These are phyloP conservation scores for Daldinia bambusicola DNA, from an alignment of 495 filamentous ascomycete genomes.

Conservation along the genomic window DNA sequence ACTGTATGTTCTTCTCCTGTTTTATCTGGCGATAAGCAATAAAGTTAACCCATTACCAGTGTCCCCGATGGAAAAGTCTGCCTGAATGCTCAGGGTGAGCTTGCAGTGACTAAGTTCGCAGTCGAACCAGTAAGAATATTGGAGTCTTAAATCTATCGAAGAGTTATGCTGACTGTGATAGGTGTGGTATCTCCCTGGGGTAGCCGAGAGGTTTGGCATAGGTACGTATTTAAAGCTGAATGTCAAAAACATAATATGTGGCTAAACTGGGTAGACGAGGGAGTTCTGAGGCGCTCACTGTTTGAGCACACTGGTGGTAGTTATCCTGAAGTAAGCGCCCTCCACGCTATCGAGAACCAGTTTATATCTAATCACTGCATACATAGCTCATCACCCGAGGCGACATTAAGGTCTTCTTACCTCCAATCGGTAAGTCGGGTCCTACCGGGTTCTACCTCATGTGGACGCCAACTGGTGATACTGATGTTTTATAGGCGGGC, in stretches of 20 bases:
- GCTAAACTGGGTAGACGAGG: conserved; percentile 71
- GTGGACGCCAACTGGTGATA: conserved; percentile 33
- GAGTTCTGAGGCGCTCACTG: conserved; percentile 80
- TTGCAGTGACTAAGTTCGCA: conserved; percentile 95
- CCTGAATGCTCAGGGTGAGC: conserved; percentile 81
- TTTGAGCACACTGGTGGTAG: conserved; percentile 97
- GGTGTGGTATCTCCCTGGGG: conserved; percentile 94
- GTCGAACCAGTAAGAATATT: conserved; percentile 77
- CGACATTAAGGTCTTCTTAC: conserved; percentile 95
- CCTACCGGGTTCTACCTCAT: neutral
- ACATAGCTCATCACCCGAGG: conserved; percentile 81
- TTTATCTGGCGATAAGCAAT: conserved; percentile 33
- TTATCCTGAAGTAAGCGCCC: conserved; percentile 75
- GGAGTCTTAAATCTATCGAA: neutral
- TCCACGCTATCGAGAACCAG: conserved; percentile 31
- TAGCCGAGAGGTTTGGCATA: conserved; percentile 94
- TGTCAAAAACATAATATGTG: neutral
- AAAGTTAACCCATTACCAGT: conserved; percentile 39
- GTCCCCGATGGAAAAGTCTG: conserved; percentile 92
- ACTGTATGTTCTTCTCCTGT: conserved; percentile 56
- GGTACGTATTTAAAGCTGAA: conserved; percentile 55
- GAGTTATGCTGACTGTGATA: conserved; percentile 28
- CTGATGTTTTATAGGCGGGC: conserved; percentile 69
- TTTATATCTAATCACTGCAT: conserved; percentile 29
- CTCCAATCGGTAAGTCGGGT: conserved; percentile 74